phyloP scores from a whole-genome alignment of 1,139 yeast genomes.

The Sugiyamaella paludigena region DNA sequence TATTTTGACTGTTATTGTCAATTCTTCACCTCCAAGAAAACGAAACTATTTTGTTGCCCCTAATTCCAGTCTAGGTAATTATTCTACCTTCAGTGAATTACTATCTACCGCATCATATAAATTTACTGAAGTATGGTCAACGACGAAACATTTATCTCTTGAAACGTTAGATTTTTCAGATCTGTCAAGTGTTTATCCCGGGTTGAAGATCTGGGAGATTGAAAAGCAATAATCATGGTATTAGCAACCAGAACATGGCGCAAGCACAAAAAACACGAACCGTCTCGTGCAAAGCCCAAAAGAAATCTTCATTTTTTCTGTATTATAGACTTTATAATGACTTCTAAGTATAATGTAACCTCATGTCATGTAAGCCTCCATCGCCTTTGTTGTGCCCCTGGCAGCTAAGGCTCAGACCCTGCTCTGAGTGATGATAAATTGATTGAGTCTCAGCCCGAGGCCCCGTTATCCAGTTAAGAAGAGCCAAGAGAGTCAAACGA shows the following conservation, averaged over 20 bases:
- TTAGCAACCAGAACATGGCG: too few species aligned
- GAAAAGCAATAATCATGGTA: constrained; percentile 1
- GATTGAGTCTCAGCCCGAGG: too few species aligned
- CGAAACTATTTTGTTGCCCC: constrained; percentile 20
- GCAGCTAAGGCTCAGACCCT: too few species aligned
- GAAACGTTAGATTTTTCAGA: constrained; percentile 45
- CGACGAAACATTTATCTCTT: constrained; percentile 27
- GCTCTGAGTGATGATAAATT: too few species aligned
- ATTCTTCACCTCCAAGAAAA: not conserved
- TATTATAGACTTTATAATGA: too few species aligned
- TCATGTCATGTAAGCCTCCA: too few species aligned
- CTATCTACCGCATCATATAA: constrained; percentile 11
- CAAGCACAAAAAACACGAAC: not conserved
- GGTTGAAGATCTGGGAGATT: constrained; percentile 52
- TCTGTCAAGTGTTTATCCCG: constrained; percentile 50
- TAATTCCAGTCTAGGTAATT: constrained; percentile 7
- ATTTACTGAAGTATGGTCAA: constrained; percentile 27
- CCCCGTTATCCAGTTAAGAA: too few species aligned
- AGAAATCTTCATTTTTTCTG: too few species aligned
- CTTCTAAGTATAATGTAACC: too few species aligned
- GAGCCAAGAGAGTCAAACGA: too few species aligned
- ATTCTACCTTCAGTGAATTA: constrained; percentile 37
- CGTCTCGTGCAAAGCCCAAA: not conserved
- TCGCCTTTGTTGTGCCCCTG: too few species aligned
- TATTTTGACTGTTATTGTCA: constrained; percentile 16